phyloP scores from a whole-genome alignment of 2,329 filamentous ascomycete genomes.

The Stachybotrys chartarum region DNA sequence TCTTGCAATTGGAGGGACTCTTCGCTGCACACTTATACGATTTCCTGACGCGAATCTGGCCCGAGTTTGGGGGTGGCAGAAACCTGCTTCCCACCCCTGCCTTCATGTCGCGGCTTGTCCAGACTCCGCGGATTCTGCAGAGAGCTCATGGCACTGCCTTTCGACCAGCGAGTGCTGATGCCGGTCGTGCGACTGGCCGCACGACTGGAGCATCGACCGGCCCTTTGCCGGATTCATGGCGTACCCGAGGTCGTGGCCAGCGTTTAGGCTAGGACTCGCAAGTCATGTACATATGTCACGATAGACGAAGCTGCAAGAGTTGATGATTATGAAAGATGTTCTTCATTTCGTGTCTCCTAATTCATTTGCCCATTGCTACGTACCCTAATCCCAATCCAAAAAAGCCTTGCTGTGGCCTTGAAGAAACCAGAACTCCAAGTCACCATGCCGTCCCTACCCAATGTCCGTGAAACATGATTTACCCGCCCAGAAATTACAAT shows the following conservation, averaged over 20 bases:
- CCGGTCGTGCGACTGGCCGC: conserved; percentile 33
- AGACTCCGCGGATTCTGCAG: conserved; percentile 22
- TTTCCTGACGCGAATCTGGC: conserved; percentile 82
- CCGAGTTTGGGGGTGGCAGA: conserved; percentile 75
- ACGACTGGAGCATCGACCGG: conserved; percentile 39
- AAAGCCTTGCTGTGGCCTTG: no score
- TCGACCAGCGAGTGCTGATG: conserved; percentile 24
- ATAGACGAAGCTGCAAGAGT: neutral
- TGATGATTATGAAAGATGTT: neutral
- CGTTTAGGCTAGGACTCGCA: conserved; percentile 43
- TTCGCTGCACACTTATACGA: conserved; percentile 85
- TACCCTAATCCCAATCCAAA: no score
- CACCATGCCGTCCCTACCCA: no score
- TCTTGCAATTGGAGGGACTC: conserved; percentile 69
- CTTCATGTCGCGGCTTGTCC: conserved; percentile 63
- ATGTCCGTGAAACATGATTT: no score
- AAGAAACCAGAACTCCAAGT: no score
- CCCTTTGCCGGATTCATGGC: conserved; percentile 57
- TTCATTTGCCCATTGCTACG: no score
- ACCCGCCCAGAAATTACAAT: no score
- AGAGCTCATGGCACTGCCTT: conserved; percentile 48
- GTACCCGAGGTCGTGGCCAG: conserved; percentile 52
- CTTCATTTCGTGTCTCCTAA: no score
- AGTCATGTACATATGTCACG: neutral
- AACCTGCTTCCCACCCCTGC: conserved; percentile 70